Base-by-base conservation (phyloP, 345 rosid species). In the Hypericum androsaemum region DNA sequence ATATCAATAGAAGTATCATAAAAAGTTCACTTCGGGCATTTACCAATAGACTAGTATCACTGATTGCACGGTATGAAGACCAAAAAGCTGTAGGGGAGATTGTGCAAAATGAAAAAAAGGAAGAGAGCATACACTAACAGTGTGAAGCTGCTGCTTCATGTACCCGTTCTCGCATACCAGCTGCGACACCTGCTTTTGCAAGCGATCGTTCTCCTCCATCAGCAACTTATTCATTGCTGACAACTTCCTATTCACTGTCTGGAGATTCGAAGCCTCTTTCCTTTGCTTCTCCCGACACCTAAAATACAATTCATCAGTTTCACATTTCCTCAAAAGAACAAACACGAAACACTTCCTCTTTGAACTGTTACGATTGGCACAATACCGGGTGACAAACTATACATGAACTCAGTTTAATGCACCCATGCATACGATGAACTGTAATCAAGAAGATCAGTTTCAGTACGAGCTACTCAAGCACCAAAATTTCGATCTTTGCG, bases 281-380 rank as follows among this genome's bases (percentile, higher is more conserved):
- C 95, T 76, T 56, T 88, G 99, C 81, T 94, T 94, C 83, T 94
- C 99, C 67, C 99, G 79, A 73, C 99, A 94, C 71, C 99, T 94
- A 75, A 57, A 65, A 16, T 59, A 17, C 58, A 71, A 60, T 54
- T 40, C 35, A 66, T 38, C 45, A 63, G 6, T 10, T 42, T 58
- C 66, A 10, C 42, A 14, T 38, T 48, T 48, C 41, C 44, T 13
- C 12, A 35, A 10, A 3, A 22, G 35, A 59, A 16, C 15, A 36
- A 38, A 45, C n/a, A 56, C 5, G 35, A 8, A 53, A 37, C 35
- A 39, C 10, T 37, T 5, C 44, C 50, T 8, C 1, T 39, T 2
- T 9, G 5, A 16, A 14, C 41, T 32, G 10, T 14, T 32, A 2
- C 37, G 6, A 39, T 12, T 22, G n/a, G 8, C 39, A 41, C 39